Evolutionary conservation across 148 eudicot species (phyloP).

Genomic region (Diospyros lotus): DNA sequence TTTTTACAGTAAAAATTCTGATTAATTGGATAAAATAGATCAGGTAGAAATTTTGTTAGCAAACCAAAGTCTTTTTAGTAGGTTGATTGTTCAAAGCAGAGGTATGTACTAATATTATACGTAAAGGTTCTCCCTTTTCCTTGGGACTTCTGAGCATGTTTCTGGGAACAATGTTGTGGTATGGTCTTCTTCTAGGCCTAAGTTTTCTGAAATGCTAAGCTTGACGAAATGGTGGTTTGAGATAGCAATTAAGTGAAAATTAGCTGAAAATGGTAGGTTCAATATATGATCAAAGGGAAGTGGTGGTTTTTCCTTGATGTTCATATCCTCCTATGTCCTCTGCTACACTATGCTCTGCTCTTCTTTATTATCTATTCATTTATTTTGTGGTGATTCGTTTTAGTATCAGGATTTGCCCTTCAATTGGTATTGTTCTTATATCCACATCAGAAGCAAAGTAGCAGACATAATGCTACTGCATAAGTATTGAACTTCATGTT

Average conservation of each 20-base stretch:
- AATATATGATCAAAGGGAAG: neutral
- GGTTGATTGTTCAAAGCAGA: neutral
- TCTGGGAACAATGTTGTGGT: neutral
- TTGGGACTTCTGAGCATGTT: neutral
- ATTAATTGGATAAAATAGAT: too few relatives aligned
- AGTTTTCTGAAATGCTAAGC: neutral
- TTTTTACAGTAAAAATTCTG: too few relatives aligned
- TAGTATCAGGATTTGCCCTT: too few relatives aligned
- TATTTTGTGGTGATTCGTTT: neutral
- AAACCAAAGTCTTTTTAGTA: neutral
- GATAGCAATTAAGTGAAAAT: neutral
- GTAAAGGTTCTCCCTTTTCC: neutral
- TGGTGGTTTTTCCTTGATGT: neutral
- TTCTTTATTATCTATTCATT: neutral
- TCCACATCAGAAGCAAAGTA: neutral
- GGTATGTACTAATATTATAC: neutral
- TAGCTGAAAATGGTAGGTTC: neutral
- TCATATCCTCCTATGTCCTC: neutral
- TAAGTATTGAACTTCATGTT: neutral
- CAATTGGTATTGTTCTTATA: too few relatives aligned
- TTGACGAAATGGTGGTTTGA: neutral
- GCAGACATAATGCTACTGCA: neutral
- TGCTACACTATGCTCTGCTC: neutral
- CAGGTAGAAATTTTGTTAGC: too few relatives aligned
- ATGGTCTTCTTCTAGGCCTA: neutral